Evolutionary conservation across 164 flowering plant species (phyloP).

Genomic region (Umbellularia californica): DNA sequence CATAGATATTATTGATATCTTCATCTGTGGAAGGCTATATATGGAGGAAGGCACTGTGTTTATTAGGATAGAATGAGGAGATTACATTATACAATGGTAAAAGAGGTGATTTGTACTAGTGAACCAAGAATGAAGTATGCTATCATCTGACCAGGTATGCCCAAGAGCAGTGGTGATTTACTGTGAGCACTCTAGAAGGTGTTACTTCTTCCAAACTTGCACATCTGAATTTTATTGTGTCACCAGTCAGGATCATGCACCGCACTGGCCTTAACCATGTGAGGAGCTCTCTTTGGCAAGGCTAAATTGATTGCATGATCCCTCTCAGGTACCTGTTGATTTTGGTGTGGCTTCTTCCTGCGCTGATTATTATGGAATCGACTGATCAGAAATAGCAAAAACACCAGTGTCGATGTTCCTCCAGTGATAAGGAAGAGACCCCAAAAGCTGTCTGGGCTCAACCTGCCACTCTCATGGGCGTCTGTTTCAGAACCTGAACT

Average conservation of each 20-base stretch:
- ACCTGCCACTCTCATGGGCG: not conserved
- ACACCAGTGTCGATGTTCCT: not conserved
- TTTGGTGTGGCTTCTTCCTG: not conserved
- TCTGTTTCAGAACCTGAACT: not conserved
- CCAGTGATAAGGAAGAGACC: constrained; percentile 9
- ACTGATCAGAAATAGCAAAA: not conserved
- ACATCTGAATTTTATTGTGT: not conserved
- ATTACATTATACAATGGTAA: no score
- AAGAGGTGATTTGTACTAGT: no score
- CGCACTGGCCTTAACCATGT: not conserved
- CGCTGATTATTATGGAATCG: not conserved
- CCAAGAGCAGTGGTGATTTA: not conserved
- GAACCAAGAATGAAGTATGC: no score
- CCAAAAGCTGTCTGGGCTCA: not conserved
- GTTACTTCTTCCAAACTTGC: not conserved
- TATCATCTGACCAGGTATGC: no score
- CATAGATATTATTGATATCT: no score
- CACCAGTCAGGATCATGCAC: not conserved
- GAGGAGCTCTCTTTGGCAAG: not conserved
- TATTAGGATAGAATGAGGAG: no score
- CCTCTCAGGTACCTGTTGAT: not conserved
- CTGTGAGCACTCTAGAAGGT: not conserved
- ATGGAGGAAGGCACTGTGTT: no score
- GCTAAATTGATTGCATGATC: not conserved
- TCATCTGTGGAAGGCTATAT: no score